Evolutionary conservation across 768 basidiomycete species (phyloP).

Genomic region (Hydnum rufescens): DNA sequence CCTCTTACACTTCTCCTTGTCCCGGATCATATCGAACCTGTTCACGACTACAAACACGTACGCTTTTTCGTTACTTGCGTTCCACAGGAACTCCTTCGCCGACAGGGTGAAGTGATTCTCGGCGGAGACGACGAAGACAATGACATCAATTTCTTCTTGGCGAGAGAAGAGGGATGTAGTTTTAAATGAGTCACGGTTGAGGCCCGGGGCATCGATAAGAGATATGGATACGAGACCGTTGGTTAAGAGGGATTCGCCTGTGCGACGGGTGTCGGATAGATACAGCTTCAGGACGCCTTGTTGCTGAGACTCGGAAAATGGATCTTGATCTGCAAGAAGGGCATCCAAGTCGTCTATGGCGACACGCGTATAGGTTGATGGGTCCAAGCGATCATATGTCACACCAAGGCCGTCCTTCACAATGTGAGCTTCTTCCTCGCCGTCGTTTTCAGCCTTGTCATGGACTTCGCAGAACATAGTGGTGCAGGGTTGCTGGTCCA

Average conservation of each 20-base stretch:
- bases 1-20: constrained; percentile 82
- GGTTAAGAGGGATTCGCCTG: constrained; percentile 70
- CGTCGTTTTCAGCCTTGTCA: constrained; percentile 63
- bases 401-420: constrained; percentile 35
- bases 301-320: constrained; percentile 34
- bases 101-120: constrained; percentile 98
- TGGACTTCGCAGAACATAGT: constrained; percentile 95
- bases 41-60: constrained; percentile 98
- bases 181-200: constrained; percentile 86
- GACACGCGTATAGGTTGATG: constrained; percentile 54
- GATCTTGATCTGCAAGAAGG: constrained; percentile 27
- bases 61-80: constrained; percentile 90
- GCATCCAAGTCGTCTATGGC: constrained; percentile 52
- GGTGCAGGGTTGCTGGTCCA: constrained; percentile 96
- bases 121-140: constrained; percentile 94
- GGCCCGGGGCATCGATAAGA: constrained; percentile 93
- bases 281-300: constrained; percentile 74
- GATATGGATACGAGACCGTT: constrained; percentile 96
- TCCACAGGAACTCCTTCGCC: constrained; percentile 81
- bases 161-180: constrained; percentile 91
- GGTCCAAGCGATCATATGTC: constrained; percentile 48
- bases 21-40: constrained; percentile 87
- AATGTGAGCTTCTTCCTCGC: constrained; percentile 71
- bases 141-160: constrained; percentile 95
- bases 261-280: constrained; percentile 57